Percentiles rank a stretch among this genome's conserved stretches.
These are phyloP conservation scores for Epichloe uncinata DNA, from an alignment of 2,329 filamentous ascomycete species.

Conservation along the genomic window DNA sequence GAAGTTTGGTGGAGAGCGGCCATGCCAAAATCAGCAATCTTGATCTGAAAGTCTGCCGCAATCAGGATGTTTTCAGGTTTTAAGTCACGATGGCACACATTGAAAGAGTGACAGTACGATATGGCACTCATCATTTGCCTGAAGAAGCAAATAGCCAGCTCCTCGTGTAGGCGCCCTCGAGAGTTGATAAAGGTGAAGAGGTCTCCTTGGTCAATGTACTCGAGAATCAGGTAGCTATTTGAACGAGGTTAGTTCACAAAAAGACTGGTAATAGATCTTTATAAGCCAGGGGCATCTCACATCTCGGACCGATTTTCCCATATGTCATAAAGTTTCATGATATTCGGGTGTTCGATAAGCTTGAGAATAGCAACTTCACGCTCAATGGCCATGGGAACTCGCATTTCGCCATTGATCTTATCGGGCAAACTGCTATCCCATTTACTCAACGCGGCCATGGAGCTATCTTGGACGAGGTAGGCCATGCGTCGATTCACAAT, in stretches of 20 bases:
- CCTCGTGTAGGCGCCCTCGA: conserved; percentile 61
- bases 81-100: conserved; percentile 89
- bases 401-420: conserved; percentile 45
- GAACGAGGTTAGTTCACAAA: conserved; percentile 6
- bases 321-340: conserved; percentile 88
- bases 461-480: conserved; percentile 70
- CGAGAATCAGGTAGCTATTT: conserved; percentile 84
- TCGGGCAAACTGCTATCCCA: conserved; percentile 48
- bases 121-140: conserved; percentile 87
- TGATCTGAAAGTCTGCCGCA: conserved; percentile 62
- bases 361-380: conserved; percentile 96
- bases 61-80: conserved; percentile 96
- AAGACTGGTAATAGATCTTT: neutral
- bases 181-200: conserved; percentile 76
- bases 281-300: conserved; percentile 38
- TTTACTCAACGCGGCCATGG: conserved; percentile 69
- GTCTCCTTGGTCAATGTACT: conserved; percentile 70
- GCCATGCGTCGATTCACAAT: conserved; percentile 80
- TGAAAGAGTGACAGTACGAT: conserved; percentile 84
- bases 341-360: conserved; percentile 85
- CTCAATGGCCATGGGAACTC: conserved; percentile 80
- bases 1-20: conserved; percentile 76
- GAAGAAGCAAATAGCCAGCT: conserved; percentile 72
- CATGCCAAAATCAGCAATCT: conserved; percentile 97
- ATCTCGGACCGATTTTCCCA: conserved; percentile 96